A percentile compares a stretch with the other conserved stretches of the same genome.
Conservation (phyloP, 1,284 basidiomycete species). For the Coriolopsis trogii region DNA sequence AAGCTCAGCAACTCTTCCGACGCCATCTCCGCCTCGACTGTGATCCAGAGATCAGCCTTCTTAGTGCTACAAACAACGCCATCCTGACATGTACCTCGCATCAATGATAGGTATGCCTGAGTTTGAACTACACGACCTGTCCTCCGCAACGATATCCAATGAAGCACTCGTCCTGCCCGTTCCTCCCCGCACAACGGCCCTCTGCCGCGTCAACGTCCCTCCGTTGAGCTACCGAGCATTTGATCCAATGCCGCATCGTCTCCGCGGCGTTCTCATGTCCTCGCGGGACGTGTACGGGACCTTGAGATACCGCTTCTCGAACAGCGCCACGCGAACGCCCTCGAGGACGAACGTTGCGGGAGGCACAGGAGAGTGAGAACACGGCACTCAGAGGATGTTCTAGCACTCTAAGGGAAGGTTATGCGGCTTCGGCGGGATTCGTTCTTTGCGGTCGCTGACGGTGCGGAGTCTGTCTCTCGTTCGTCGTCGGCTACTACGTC, state of each 20-base stretch:
- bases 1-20: slow-evolving; percentile 16
- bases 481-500: neutral
- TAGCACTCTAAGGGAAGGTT: slow-evolving; percentile 30
- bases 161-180: slow-evolving; percentile 23
- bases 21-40: too few species aligned
- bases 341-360: slow-evolving; percentile 17
- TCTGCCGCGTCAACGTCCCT: too few species aligned
- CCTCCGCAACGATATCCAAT: neutral
- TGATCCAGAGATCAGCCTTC: too few species aligned
- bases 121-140: neutral
- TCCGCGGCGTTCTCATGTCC: slow-evolving; percentile 21
- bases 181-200: neutral
- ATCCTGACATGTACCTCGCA: slow-evolving; percentile 22
- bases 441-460: slow-evolving; percentile 26
- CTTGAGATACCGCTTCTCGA: slow-evolving; percentile 21
- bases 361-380: slow-evolving; percentile 17
- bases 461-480: too few species aligned
- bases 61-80: too few species aligned
- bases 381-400: slow-evolving; percentile 11
- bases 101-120: slow-evolving; percentile 29
- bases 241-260: neutral
- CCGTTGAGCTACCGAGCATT: neutral
- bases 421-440: slow-evolving; percentile 33
- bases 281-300: slow-evolving; percentile 26
- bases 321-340: slow-evolving; percentile 14